Percentiles rank a stretch among this genome's conserved stretches.
These are phyloP conservation scores for Trametes punicea DNA, from an alignment of 768 basidiomycete species.

Conservation along the genomic window DNA sequence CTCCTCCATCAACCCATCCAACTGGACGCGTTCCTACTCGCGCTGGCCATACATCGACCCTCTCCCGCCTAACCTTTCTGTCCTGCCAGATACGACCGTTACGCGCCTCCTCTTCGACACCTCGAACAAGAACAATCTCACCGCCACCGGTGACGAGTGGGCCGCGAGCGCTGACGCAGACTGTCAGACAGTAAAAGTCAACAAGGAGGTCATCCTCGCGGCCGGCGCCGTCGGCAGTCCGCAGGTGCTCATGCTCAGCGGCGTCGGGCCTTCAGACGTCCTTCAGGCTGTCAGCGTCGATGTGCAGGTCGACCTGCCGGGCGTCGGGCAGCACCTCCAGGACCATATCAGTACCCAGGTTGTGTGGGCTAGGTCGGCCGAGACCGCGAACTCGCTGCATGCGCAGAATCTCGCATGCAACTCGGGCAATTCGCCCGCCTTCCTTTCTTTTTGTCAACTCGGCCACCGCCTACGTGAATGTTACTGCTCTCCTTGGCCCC, in stretches of 20 bases:
- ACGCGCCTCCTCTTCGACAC: constrained; percentile 47
- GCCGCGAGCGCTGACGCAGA: constrained; percentile 33
- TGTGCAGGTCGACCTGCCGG: too few species aligned
- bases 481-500: too few species aligned
- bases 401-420: too few species aligned
- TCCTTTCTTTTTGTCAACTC: too few species aligned
- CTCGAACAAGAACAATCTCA: too few species aligned
- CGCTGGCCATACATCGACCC: constrained; percentile 63
- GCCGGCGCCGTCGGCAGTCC: too few species aligned
- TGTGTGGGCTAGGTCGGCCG: constrained; percentile 35
- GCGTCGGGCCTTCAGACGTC: too few species aligned
- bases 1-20: constrained; percentile 56
- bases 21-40: constrained; percentile 63
- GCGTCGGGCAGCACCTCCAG: constrained; percentile 58
- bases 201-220: constrained; percentile 54
- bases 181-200: constrained; percentile 45
- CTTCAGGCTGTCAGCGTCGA: too few species aligned
- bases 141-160: constrained; percentile 48
- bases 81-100: constrained; percentile 59
- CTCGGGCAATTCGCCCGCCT: too few species aligned
- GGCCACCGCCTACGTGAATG: too few species aligned
- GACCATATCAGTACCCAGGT: constrained; percentile 47
- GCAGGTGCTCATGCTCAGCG: too few species aligned
- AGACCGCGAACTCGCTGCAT: constrained; percentile 37
- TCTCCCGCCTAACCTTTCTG: constrained; percentile 61